Evolutionary conservation across 2,329 filamentous ascomycete species (phyloP).

Genomic region (Akanthomyces uredinophilus): DNA sequence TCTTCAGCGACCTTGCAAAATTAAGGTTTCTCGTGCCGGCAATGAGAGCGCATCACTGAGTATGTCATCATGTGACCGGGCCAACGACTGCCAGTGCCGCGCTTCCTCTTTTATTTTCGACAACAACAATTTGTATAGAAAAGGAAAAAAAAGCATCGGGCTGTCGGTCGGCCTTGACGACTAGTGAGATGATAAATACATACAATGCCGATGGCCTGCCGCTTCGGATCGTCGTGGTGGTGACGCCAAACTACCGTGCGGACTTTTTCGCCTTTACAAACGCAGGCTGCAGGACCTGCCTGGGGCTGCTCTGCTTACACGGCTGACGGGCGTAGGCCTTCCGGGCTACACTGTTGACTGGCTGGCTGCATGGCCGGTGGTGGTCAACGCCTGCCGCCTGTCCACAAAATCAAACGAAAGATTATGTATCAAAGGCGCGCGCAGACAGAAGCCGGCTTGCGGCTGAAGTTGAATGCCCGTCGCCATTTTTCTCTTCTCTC

Average conservation of each 20-base stretch:
- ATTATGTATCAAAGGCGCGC: background rate
- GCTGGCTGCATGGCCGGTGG: background rate
- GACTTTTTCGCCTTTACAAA: slow-evolving; percentile 2
- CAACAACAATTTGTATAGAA: background rate
- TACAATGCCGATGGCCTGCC: background rate
- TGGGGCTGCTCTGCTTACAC: background rate
- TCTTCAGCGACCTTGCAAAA: background rate
- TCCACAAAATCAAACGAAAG: background rate
- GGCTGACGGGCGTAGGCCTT: background rate
- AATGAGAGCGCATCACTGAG: background rate
- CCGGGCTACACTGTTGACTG: background rate
- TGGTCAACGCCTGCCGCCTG: background rate
- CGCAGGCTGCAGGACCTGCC: background rate
- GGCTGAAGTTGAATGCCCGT: no score
- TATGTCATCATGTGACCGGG: slow-evolving; percentile 8
- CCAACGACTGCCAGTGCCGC: background rate
- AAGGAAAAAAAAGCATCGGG: background rate
- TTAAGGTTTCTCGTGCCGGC: background rate
- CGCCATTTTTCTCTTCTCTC: no score
- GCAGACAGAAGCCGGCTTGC: background rate
- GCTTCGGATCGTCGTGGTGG: background rate
- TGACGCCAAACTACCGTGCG: background rate
- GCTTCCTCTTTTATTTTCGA: no score
- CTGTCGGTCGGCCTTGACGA: background rate
- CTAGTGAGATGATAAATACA: background rate